Evolutionary conservation across 2,329 filamentous ascomycete species (phyloP).

Genomic region (Trichoderma aggressivum): DNA sequence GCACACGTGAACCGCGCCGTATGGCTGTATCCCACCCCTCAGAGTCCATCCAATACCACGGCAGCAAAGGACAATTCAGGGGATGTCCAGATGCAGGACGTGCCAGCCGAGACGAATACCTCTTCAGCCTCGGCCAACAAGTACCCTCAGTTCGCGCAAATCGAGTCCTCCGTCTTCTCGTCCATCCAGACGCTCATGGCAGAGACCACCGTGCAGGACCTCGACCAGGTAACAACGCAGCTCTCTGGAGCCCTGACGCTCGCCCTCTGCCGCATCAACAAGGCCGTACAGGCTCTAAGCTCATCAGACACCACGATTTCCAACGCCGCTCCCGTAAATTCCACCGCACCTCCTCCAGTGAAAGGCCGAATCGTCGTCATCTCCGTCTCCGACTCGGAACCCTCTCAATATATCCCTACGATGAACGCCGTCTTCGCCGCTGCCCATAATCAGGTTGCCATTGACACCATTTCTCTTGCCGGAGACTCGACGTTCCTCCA

Average conservation of each 20-base stretch:
- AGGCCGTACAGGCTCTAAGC: slow-evolving; percentile 64
- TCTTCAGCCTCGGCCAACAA: slow-evolving; percentile 66
- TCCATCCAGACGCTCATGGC: slow-evolving; percentile 72
- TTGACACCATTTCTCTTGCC: slow-evolving; percentile 85
- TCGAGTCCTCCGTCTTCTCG: slow-evolving; percentile 75
- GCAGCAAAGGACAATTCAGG: slow-evolving; percentile 36
- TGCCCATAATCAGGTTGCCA: slow-evolving; percentile 79
- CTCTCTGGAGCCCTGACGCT: slow-evolving; percentile 88
- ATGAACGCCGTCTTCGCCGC: slow-evolving; percentile 99
- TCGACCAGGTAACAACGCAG: slow-evolving; percentile 76
- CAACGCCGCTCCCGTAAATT: slow-evolving; percentile 20
- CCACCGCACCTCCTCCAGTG: slow-evolving; percentile 32
- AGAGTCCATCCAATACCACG: slow-evolving; percentile 22
- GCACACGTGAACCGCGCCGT: slow-evolving; percentile 81
- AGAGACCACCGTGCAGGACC: slow-evolving; percentile 60
- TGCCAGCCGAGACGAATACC: slow-evolving; percentile 36
- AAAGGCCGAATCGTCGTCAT: slow-evolving; percentile 75
- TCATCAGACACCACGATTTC: slow-evolving; percentile 37
- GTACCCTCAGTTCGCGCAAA: slow-evolving; percentile 84
- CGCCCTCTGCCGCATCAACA: slow-evolving; percentile 87
- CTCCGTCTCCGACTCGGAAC: slow-evolving; percentile 79
- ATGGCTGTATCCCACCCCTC: slow-evolving; percentile 76
- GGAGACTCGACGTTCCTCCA: slow-evolving; percentile 90
- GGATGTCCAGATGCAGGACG: slow-evolving; percentile 58
- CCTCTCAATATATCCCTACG: slow-evolving; percentile 92